phyloP scores from a whole-genome alignment of 2,329 filamentous ascomycete species.

The Cadophora gregata region DNA sequence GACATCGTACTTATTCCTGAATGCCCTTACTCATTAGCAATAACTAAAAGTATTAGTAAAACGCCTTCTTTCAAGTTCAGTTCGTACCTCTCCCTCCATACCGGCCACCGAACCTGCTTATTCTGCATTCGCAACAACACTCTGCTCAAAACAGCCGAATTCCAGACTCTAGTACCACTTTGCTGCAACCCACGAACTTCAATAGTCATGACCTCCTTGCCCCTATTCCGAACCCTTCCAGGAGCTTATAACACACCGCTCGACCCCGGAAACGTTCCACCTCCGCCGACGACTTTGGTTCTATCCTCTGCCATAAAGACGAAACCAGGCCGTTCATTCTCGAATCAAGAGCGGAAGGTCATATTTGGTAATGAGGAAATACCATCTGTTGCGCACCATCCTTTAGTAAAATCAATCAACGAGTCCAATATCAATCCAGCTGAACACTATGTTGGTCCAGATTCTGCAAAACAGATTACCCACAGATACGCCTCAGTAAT shows the following conservation, averaged over 20 bases:
- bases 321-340: not conserved
- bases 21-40: not conserved
- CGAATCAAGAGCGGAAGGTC: conserved; percentile 5
- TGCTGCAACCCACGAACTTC: conserved; percentile 3
- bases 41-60: not conserved
- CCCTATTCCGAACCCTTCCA: not conserved
- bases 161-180: not conserved
- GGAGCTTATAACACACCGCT: not conserved
- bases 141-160: not conserved
- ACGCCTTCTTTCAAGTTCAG: not conserved
- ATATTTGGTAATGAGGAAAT: conserved; percentile 6
- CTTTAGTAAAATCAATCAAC: not conserved
- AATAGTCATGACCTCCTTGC: not conserved
- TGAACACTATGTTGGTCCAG: not conserved
- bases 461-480: not conserved
- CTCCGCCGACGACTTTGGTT: not conserved
- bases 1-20: not conserved
- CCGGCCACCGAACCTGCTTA: not conserved
- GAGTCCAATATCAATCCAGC: conserved; percentile 8
- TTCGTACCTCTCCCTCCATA: conserved; percentile 9
- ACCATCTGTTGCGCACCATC: conserved; percentile 9
- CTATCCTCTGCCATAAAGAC: conserved; percentile 1
- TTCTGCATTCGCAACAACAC: conserved; percentile 2
- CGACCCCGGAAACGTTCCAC: not conserved
- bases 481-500: conserved; percentile 1